A percentile compares a stretch with the other conserved stretches of the same genome.
phyloP scores from a whole-genome alignment of 1,139 yeast genomes.

The Arxiozyma telluris region DNA sequence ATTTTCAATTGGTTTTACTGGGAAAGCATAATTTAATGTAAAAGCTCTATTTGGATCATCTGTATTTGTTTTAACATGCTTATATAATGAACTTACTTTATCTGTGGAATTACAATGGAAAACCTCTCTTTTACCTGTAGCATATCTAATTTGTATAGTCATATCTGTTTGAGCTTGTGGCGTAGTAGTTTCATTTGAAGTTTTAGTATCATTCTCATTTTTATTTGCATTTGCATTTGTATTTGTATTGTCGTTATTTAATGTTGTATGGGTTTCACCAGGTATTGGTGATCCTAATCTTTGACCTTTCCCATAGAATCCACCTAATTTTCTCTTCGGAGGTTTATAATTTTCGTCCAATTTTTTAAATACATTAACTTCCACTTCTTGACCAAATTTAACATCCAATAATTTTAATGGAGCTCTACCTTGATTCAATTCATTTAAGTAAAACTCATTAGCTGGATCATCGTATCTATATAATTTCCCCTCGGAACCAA shows the following conservation, averaged over 20 bases:
- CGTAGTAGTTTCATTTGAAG: neutral
- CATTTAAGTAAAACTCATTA: constrained; percentile 65
- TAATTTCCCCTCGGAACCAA: constrained; percentile 72
- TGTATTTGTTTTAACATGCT: constrained; percentile 47
- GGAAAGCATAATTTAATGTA: constrained; percentile 73
- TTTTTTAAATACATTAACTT: constrained; percentile 74
- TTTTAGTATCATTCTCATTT: neutral
- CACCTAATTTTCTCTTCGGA: constrained; percentile 59
- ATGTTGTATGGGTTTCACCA: constrained; percentile 40
- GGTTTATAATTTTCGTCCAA: constrained; percentile 74
- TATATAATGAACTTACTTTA: constrained; percentile 59
- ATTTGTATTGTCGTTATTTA: constrained; percentile 7
- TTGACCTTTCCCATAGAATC: constrained; percentile 78
- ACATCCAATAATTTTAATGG: constrained; percentile 82
- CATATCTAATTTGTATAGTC: constrained; percentile 72
- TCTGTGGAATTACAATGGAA: constrained; percentile 59
- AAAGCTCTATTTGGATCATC: constrained; percentile 43
- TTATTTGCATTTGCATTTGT: neutral
- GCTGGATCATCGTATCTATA: constrained; percentile 86
- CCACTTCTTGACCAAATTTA: constrained; percentile 89
- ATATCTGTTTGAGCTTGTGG: constrained; percentile 38
- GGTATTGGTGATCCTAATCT: constrained; percentile 87
- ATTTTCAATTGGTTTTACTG: constrained; percentile 65
- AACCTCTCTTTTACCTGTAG: constrained; percentile 66
- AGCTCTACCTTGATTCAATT: constrained; percentile 83